Percentiles rank a stretch among this genome's conserved stretches.
phyloP scores from a whole-genome alignment of 306 rosid species.

The Mimosa pudica region DNA sequence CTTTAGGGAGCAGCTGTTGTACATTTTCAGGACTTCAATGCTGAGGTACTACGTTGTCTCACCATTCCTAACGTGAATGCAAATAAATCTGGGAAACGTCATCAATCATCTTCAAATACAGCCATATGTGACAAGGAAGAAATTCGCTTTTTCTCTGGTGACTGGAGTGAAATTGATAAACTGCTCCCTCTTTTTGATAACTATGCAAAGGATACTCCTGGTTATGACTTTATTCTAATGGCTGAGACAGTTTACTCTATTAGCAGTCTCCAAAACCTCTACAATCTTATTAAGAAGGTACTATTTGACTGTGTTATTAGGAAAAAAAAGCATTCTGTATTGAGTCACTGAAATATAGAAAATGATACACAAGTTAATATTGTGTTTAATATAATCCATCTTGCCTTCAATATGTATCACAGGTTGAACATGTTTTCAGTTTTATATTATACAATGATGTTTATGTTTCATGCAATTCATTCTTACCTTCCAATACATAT shows the following conservation, averaged over 20 bases:
- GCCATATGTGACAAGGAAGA: slow-evolving; percentile 44
- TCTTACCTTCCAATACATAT: neutral
- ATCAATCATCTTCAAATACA: slow-evolving; percentile 26
- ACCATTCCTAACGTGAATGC: slow-evolving; percentile 81
- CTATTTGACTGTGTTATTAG: neutral
- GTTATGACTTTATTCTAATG: slow-evolving; percentile 88
- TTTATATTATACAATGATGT: neutral
- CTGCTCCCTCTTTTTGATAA: slow-evolving; percentile 58
- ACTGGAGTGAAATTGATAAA: slow-evolving; percentile 86
- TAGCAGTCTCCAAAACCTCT: slow-evolving; percentile 61
- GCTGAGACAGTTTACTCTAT: slow-evolving; percentile 93
- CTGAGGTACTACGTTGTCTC: slow-evolving; percentile 75
- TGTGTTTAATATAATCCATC: neutral
- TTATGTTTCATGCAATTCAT: neutral
- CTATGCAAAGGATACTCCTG: slow-evolving; percentile 39
- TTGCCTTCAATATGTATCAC: neutral
- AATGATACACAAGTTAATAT: neutral
- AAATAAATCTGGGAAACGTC: slow-evolving; percentile 45
- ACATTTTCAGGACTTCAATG: slow-evolving; percentile 97
- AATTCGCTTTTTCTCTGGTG: slow-evolving; percentile 83
- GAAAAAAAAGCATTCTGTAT: neutral
- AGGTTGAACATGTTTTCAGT: neutral
- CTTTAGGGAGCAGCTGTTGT: slow-evolving; percentile 73
- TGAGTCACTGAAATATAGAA: slow-evolving; percentile 18
- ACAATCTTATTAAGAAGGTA: slow-evolving; percentile 80